Evolutionary conservation across 192 early-diverging fungal genomes (phyloP).

Genomic region (Podila minutissima): DNA sequence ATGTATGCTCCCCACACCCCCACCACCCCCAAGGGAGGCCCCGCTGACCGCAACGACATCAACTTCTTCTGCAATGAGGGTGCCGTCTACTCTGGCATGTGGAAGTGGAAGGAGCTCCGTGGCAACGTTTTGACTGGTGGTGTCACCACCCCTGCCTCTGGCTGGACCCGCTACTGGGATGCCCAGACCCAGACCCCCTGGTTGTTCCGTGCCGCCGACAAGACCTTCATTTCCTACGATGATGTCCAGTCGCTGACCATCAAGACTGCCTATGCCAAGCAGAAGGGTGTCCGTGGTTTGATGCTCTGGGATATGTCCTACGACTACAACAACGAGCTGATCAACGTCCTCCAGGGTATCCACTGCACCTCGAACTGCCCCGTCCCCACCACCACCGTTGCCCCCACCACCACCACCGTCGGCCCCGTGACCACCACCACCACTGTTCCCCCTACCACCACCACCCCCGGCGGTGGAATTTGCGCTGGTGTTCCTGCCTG

Average conservation of each 20-base stretch:
- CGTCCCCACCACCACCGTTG: slow-evolving; percentile 11
- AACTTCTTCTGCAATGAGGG: slow-evolving; percentile 62
- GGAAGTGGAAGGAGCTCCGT: slow-evolving; percentile 76
- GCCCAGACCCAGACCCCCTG: slow-evolving; percentile 76
- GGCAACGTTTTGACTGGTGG: slow-evolving; percentile 66
- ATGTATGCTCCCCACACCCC: slow-evolving; percentile 48
- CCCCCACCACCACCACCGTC: neutral
- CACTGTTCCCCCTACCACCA: neutral
- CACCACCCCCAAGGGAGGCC: slow-evolving; percentile 62
- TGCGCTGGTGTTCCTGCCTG: slow-evolving; percentile 45
- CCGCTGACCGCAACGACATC: slow-evolving; percentile 60
- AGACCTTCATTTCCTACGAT: slow-evolving; percentile 82
- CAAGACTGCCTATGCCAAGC: slow-evolving; percentile 68
- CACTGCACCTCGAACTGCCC: slow-evolving; percentile 50
- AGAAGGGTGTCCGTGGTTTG: slow-evolving; percentile 67
- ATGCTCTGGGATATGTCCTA: slow-evolving; percentile 68
- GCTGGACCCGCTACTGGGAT: slow-evolving; percentile 76
- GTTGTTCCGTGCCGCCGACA: slow-evolving; percentile 69
- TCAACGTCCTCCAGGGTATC: slow-evolving; percentile 48
- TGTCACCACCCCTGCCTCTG: slow-evolving; percentile 65
- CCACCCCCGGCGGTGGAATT: neutral
- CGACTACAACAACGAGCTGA: slow-evolving; percentile 50
- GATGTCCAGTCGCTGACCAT: slow-evolving; percentile 70
- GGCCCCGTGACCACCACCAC: slow-evolving; percentile 1
- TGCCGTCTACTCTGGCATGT: slow-evolving; percentile 65